A percentile compares a stretch with the other conserved stretches of the same genome.
These are phyloP conservation scores for Chiua virens DNA, from an alignment of 768 basidiomycete genomes.

Conservation along the genomic window DNA sequence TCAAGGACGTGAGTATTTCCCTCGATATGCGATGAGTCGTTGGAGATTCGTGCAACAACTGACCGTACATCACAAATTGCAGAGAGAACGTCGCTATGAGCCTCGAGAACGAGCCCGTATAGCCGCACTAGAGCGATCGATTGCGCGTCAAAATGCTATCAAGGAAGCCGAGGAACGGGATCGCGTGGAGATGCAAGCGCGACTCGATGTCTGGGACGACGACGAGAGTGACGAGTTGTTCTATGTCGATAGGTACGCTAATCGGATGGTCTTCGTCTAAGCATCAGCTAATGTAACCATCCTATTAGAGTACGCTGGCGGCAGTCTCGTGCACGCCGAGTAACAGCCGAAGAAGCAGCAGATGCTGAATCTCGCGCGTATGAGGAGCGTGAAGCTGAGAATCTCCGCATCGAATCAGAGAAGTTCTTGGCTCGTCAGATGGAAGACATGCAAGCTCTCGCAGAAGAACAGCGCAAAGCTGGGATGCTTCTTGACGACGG, in stretches of 20 bases:
- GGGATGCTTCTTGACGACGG: conserved; percentile 91
- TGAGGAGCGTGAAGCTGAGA: conserved; percentile 85
- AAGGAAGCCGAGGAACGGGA: conserved; percentile 81
- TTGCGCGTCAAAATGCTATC: conserved; percentile 67
- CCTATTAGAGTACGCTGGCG: conserved; percentile 81
- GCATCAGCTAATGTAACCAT: neutral
- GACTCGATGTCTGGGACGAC: conserved; percentile 88
- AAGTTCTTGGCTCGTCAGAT: conserved; percentile 91
- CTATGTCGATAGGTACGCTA: conserved; percentile 86
- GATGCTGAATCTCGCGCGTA: conserved; percentile 80
- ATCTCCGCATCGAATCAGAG: conserved; percentile 87
- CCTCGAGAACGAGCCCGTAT: conserved; percentile 84
- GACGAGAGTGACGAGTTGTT: conserved; percentile 92
- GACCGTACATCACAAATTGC: conserved; percentile 1
- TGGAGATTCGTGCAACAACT: neutral
- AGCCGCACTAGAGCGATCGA: conserved; percentile 69
- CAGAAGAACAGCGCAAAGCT: conserved; percentile 87
- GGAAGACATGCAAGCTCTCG: conserved; percentile 92
- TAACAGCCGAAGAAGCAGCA: conserved; percentile 77
- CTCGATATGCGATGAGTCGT: neutral
- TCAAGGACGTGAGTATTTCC: conserved; percentile 70
- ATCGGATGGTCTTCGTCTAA: neutral
- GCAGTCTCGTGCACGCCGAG: conserved; percentile 62
- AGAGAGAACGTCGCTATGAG: conserved; percentile 96
- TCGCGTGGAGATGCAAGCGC: conserved; percentile 72